A percentile compares a stretch with the other conserved stretches of the same genome.
Conservation (phyloP, 441 rosid species). For the Viola pubescens region DNA sequence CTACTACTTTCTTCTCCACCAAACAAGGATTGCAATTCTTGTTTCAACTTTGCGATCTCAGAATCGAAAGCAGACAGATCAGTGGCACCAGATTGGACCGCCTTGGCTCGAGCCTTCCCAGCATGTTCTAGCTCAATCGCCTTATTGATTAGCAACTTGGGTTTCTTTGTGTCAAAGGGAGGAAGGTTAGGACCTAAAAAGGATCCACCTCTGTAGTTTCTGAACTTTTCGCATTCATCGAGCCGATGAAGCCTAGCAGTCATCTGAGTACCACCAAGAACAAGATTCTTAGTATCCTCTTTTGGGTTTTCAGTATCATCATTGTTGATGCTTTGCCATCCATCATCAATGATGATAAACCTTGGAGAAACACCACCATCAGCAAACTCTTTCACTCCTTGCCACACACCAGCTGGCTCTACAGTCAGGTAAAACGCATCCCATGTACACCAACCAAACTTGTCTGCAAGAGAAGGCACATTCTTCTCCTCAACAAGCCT, state of each 20-base stretch:
- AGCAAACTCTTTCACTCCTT: slow-evolving; percentile 53
- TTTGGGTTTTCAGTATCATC: slow-evolving; percentile 51
- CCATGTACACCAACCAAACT: slow-evolving; percentile 96
- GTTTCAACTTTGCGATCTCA: slow-evolving; percentile 34
- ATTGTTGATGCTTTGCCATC: slow-evolving; percentile 69
- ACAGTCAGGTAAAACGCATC: slow-evolving; percentile 74
- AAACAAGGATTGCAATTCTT: slow-evolving; percentile 40
- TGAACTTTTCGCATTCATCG: slow-evolving; percentile 61
- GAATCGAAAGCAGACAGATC: slow-evolving; percentile 30
- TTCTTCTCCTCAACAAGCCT: slow-evolving; percentile 63
- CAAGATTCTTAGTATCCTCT: slow-evolving; percentile 49
- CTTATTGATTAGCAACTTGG: slow-evolving; percentile 54
- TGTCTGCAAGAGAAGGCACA: slow-evolving; percentile 41
- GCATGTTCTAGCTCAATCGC: slow-evolving; percentile 57
- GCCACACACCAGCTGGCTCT: slow-evolving; percentile 61
- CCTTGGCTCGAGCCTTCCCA: slow-evolving; percentile 33
- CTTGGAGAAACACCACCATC: slow-evolving; percentile 49
- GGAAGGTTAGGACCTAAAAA: slow-evolving; percentile 35
- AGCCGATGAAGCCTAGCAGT: slow-evolving; percentile 55
- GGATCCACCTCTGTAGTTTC: slow-evolving; percentile 48
- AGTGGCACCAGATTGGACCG: slow-evolving; percentile 24
- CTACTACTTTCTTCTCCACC: slow-evolving; percentile 19
- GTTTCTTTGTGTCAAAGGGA: slow-evolving; percentile 40
- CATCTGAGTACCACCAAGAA: slow-evolving; percentile 81
- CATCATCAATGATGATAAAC: slow-evolving; percentile 79